These are phyloP conservation scores for Ophiocordyceps camponoti-rufipedis DNA, from an alignment of 2,329 filamentous ascomycete species.

Conservation along the genomic window DNA sequence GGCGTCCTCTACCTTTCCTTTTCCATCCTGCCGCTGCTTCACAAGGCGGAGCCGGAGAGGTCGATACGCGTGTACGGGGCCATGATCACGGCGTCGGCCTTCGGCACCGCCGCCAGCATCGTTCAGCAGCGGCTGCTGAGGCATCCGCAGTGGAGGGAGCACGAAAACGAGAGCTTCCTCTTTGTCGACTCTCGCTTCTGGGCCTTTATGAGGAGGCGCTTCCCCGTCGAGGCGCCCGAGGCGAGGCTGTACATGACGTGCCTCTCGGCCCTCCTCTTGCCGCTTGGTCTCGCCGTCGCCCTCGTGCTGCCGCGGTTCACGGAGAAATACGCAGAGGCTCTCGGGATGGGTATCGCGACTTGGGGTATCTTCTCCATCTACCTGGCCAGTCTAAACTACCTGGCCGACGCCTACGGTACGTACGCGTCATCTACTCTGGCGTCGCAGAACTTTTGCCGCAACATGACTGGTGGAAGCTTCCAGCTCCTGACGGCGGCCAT, in stretches of 20 bases:
- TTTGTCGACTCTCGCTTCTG: slow-evolving; percentile 19
- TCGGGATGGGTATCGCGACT: slow-evolving; percentile 56
- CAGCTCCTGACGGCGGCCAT: slow-evolving; percentile 58
- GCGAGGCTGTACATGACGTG: slow-evolving; percentile 71
- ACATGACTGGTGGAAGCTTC: slow-evolving; percentile 65
- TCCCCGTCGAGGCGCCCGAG: slow-evolving; percentile 45
- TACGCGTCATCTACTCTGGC: slow-evolving; percentile 77
- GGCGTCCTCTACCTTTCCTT: slow-evolving; percentile 77
- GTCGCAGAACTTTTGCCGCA: slow-evolving; percentile 72
- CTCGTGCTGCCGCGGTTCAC: slow-evolving; percentile 11
- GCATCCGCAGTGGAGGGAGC: slow-evolving; percentile 16
- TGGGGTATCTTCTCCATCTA: slow-evolving; percentile 81
- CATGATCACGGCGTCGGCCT: slow-evolving; percentile 46
- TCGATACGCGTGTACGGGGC: slow-evolving; percentile 56
- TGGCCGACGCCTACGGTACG: slow-evolving; percentile 71
- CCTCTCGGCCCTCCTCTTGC: slow-evolving; percentile 55
- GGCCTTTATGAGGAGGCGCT: slow-evolving; percentile 23
- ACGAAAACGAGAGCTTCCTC: slow-evolving; percentile 5
- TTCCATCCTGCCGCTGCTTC: slow-evolving; percentile 62
- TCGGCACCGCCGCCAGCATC: slow-evolving; percentile 53
- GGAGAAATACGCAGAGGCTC: slow-evolving; percentile 11
- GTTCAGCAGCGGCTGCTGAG: slow-evolving; percentile 51
- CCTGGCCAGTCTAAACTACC: slow-evolving; percentile 79
- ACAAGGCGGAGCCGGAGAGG: slow-evolving; percentile 44
- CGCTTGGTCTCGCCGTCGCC: slow-evolving; percentile 50